Conservation (phyloP, 1,284 basidiomycete species). For the Amylostereum areolatum region DNA sequence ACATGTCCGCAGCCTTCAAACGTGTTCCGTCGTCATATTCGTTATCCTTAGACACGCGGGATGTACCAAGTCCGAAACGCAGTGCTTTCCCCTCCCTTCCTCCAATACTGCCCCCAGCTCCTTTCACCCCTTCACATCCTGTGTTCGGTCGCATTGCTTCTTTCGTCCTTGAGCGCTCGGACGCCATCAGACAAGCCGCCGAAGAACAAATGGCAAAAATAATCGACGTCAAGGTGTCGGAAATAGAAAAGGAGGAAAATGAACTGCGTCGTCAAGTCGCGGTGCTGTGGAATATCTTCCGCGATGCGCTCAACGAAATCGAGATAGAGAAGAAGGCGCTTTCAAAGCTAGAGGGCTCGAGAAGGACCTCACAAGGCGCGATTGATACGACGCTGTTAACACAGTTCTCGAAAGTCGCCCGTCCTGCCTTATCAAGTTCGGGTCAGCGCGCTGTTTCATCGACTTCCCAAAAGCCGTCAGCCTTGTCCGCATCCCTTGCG, state of each 20-base stretch:
- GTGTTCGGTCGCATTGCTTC: constrained; percentile 61
- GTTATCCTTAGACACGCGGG: too few relatives aligned
- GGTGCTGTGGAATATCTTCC: constrained; percentile 55
- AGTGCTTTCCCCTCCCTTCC: neutral
- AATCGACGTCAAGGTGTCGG: constrained; percentile 48
- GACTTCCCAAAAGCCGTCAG: constrained; percentile 41
- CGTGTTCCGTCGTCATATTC: too few relatives aligned
- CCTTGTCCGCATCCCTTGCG: constrained; percentile 64
- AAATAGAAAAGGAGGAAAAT: constrained; percentile 51
- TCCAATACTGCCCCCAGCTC: constrained; percentile 64
- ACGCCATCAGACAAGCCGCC: constrained; percentile 45
- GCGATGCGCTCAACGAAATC: constrained; percentile 41
- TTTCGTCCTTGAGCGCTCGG: constrained; percentile 50
- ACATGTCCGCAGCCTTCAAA: too few relatives aligned
- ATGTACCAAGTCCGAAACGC: too few relatives aligned
- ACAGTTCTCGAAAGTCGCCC: too few relatives aligned
- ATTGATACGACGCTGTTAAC: too few relatives aligned
- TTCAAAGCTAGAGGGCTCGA: constrained; percentile 5
- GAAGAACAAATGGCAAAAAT: constrained; percentile 55
- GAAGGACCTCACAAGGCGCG: neutral
- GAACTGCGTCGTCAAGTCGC: constrained; percentile 55
- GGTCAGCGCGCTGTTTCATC: constrained; percentile 7
- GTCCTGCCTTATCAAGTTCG: neutral
- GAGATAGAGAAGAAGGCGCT: constrained; percentile 32
- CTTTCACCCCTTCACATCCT: constrained; percentile 70